These are phyloP conservation scores for Austroboletus olivaceoglutinosus DNA, from an alignment of 1,284 basidiomycete genomes.

Conservation along the genomic window DNA sequence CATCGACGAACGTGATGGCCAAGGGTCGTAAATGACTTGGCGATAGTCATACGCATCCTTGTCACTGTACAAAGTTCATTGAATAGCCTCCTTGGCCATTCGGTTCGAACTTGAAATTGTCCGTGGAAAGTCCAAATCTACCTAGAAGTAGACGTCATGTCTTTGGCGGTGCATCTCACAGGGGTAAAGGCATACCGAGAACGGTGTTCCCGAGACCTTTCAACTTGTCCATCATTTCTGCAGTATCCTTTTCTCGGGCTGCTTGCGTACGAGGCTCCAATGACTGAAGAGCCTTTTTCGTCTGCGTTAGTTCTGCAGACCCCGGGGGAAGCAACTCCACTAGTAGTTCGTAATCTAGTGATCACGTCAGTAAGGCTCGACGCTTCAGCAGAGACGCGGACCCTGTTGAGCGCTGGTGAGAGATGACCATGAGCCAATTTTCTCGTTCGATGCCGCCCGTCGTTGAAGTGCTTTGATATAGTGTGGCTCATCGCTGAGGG, in stretches of 20 bases:
- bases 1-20: conserved; percentile 37
- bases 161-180: not conserved
- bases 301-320: conserved; percentile 50
- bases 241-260: conserved; percentile 85
- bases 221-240: conserved; percentile 90
- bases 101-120: conserved; percentile 93
- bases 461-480: conserved; percentile 90
- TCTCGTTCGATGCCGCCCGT: conserved; percentile 82
- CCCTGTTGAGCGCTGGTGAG: conserved; percentile 84
- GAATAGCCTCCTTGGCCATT: conserved; percentile 93
- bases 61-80: conserved; percentile 73
- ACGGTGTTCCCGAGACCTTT: conserved; percentile 92
- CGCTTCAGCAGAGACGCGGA: conserved; percentile 27
- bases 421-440: conserved; percentile 78
- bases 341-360: conserved; percentile 76
- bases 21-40: conserved; percentile 4
- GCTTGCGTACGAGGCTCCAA: conserved; percentile 69
- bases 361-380: conserved; percentile 1
- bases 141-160: conserved; percentile 41
- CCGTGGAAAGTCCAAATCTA: conserved; percentile 83
- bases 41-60: not conserved
- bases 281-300: conserved; percentile 47
- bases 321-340: conserved; percentile 58
- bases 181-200: conserved; percentile 58
- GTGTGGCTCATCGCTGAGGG: conserved; percentile 77